Conservation (phyloP, 2,329 filamentous ascomycete genomes). For the Pestalotiopsis sp. region DNA sequence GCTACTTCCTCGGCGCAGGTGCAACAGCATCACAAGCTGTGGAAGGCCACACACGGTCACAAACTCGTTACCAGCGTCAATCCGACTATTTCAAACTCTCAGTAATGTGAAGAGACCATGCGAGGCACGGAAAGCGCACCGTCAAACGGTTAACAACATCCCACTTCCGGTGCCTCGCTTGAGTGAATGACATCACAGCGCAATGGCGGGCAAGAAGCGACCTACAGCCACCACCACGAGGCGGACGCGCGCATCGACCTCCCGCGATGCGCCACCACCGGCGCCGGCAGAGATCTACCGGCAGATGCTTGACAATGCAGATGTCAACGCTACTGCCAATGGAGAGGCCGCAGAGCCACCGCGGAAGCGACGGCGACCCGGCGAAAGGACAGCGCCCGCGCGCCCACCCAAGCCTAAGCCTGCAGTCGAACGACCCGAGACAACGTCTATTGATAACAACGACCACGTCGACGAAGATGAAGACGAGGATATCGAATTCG, state of each 20-base stretch:
- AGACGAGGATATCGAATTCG: constrained; percentile 48
- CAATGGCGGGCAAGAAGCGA: constrained; percentile 33
- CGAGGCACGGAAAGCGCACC: background rate
- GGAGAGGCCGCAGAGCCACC: constrained; percentile 39
- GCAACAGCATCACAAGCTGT: background rate
- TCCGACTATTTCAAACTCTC: background rate
- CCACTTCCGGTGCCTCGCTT: background rate
- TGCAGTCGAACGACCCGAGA: constrained; percentile 11
- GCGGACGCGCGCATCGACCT: constrained; percentile 28
- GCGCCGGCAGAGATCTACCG: constrained; percentile 44
- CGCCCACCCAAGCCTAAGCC: constrained; percentile 23
- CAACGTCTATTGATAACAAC: constrained; percentile 20
- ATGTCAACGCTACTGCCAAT: constrained; percentile 32
- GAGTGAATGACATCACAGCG: constrained; percentile 15
- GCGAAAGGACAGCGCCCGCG: constrained; percentile 25
- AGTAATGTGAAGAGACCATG: background rate
- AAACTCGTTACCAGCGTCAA: background rate
- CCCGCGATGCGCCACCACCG: constrained; percentile 31
- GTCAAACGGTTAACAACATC: background rate
- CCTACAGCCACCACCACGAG: constrained; percentile 20
- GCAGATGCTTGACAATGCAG: constrained; percentile 53
- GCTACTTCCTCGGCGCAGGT: too few relatives aligned
- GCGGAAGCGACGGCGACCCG: constrained; percentile 40
- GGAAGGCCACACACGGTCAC: background rate
- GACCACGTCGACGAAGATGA: constrained; percentile 33